Percentiles rank a stretch among this genome's conserved stretches.
phyloP scores from a whole-genome alignment of 192 early-diverging fungal species.

The Kappamyces sp. region DNA sequence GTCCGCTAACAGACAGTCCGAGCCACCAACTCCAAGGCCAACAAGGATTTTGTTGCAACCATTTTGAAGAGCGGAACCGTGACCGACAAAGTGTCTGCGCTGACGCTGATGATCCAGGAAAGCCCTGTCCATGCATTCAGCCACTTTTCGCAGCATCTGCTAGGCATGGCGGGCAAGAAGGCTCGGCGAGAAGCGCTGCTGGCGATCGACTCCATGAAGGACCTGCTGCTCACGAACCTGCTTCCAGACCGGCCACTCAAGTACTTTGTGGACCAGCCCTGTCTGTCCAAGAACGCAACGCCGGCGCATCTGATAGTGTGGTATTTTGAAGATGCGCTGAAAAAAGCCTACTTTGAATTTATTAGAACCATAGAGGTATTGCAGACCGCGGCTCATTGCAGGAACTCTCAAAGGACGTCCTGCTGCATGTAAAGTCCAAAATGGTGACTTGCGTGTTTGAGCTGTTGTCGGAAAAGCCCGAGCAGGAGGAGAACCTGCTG shows the following conservation, averaged over 20 bases:
- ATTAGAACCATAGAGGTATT: slow-evolving; percentile 78
- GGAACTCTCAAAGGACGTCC: slow-evolving; percentile 77
- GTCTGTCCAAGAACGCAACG: slow-evolving; percentile 51
- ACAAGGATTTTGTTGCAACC: slow-evolving; percentile 78
- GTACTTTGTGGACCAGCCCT: slow-evolving; percentile 89
- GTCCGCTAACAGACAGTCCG: slow-evolving; percentile 4
- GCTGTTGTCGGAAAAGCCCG: slow-evolving; percentile 78
- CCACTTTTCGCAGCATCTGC: slow-evolving; percentile 60
- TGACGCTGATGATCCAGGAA: slow-evolving; percentile 87
- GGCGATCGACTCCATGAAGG: slow-evolving; percentile 82
- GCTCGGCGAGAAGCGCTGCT: slow-evolving; percentile 77
- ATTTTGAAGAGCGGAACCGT: slow-evolving; percentile 88
- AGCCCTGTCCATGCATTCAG: slow-evolving; percentile 82
- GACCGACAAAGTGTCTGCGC: slow-evolving; percentile 86
- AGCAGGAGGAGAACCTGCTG: slow-evolving; percentile 94
- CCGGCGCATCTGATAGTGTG: slow-evolving; percentile 77
- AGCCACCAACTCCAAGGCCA: slow-evolving; percentile 62
- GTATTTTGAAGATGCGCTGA: slow-evolving; percentile 92
- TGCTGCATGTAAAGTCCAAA: slow-evolving; percentile 76
- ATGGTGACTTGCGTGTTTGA: slow-evolving; percentile 70
- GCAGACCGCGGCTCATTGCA: slow-evolving; percentile 19
- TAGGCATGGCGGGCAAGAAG: slow-evolving; percentile 84
- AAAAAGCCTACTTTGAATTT: slow-evolving; percentile 86
- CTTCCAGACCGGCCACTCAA: slow-evolving; percentile 84
- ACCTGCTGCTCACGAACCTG: slow-evolving; percentile 75